These are phyloP conservation scores for Leucoagaricus sp. DNA, from an alignment of 1,284 basidiomycete genomes.

Conservation along the genomic window DNA sequence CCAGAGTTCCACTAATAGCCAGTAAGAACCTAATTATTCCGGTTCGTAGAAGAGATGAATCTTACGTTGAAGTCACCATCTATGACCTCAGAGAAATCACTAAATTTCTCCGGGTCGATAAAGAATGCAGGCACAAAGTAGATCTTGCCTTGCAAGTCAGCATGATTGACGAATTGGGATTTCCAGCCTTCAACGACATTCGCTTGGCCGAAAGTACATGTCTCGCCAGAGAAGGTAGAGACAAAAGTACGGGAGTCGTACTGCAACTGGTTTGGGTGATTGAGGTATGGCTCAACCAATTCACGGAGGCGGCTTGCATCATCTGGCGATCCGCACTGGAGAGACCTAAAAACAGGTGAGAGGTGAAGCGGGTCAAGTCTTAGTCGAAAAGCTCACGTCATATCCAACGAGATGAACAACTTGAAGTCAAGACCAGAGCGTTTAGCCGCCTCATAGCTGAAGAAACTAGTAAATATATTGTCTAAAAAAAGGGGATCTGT, in stretches of 20 bases:
- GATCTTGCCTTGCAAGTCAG: conserved; percentile 50
- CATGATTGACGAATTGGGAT: conserved; percentile 53
- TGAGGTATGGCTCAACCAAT: conserved; percentile 58
- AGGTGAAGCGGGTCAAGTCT: neutral
- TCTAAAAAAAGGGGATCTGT: conserved; percentile 3
- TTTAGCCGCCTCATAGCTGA: conserved; percentile 55
- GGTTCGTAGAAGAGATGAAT: conserved; percentile 1
- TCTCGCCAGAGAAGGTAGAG: conserved; percentile 80
- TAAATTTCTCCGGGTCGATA: conserved; percentile 53
- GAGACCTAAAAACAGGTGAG: conserved; percentile 37
- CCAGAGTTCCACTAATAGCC: conserved; percentile 60
- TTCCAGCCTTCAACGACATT: conserved; percentile 56
- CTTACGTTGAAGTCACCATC: conserved; percentile 65
- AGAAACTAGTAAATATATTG: conserved; percentile 8
- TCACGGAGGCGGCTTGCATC: conserved; percentile 60
- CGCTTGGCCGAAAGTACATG: conserved; percentile 67
- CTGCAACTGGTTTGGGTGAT: conserved; percentile 66
- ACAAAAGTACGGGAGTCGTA: conserved; percentile 60
- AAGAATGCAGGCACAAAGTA: conserved; percentile 72
- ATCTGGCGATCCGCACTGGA: conserved; percentile 55
- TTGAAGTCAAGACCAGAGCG: conserved; percentile 65
- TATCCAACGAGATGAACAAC: conserved; percentile 80
- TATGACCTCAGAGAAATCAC: conserved; percentile 48
- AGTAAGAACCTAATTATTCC: too few species aligned
- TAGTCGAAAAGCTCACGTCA: conserved; percentile 52